Conservation (phyloP, 2,329 filamentous ascomycete species). For the Phaeosphaeria sp. region DNA sequence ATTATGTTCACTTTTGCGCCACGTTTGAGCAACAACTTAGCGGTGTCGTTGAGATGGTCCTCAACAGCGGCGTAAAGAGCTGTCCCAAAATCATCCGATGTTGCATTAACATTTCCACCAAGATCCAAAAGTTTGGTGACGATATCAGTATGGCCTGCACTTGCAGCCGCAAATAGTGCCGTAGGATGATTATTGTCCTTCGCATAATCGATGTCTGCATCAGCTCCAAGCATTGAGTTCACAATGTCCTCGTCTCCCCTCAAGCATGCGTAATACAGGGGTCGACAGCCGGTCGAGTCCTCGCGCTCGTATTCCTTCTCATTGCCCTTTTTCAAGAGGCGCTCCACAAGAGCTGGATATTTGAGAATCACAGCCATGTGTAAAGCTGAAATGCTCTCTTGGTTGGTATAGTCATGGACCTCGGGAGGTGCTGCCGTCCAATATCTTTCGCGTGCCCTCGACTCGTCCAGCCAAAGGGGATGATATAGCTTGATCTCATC, state of each 20-base stretch:
- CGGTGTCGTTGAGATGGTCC: slow-evolving; percentile 11
- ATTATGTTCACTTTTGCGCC: slow-evolving; percentile 23
- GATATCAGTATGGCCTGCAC: slow-evolving; percentile 17
- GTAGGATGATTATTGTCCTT: slow-evolving; percentile 10
- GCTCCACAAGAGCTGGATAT: slow-evolving; percentile 24
- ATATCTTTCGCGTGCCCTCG: slow-evolving; percentile 20
- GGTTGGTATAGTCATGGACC: slow-evolving; percentile 15
- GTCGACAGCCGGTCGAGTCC: slow-evolving; percentile 27
- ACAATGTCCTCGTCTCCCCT: slow-evolving; percentile 24
- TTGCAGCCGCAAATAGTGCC: slow-evolving; percentile 23
- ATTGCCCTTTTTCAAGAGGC: slow-evolving; percentile 16
- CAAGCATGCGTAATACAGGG: slow-evolving; percentile 27
- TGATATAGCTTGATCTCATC: slow-evolving; percentile 23
- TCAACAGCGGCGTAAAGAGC: slow-evolving; percentile 24
- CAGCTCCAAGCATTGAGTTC: slow-evolving; percentile 19
- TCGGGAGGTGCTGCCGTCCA: slow-evolving; percentile 17
- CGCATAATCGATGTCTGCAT: slow-evolving; percentile 20
- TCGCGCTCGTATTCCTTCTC: slow-evolving; percentile 8
- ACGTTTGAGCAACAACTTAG: slow-evolving; percentile 16
- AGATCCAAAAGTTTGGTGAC: slow-evolving; percentile 22
- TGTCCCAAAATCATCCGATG: slow-evolving; percentile 14
- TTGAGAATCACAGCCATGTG: slow-evolving; percentile 26
- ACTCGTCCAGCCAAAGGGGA: slow-evolving; percentile 25
- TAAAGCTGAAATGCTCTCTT: slow-evolving; percentile 20
- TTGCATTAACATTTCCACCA: slow-evolving; percentile 20